Evolutionary conservation across 805 yeast genomes (phyloP), one percentile per base, ranked within the genome.

Genomic region (Yamadazyma endophytica): DNA sequence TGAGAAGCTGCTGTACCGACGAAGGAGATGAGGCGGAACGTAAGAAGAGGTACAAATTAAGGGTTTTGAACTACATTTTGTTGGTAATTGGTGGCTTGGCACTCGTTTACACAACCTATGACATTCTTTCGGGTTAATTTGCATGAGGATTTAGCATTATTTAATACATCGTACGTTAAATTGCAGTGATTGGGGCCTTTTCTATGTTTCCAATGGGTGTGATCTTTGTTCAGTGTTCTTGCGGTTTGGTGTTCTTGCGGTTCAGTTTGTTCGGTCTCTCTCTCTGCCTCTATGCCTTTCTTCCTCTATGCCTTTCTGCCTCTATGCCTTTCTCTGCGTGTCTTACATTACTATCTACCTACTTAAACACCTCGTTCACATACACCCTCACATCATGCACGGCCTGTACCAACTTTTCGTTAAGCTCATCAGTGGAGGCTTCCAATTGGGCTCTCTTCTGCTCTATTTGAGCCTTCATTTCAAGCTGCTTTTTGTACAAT

Each of bases 81-180:
- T 66, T 77, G 2, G 19, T 64, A 1, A 52, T 81, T 37, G 94
- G 94, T 2, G 70, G 64, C 1, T 43, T 68, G 9, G 77, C 84
- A 4, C 73, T 82, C 78, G 45, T 68, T 1, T 84, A 82, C 52
- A 83, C 89, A 1, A 75, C 88, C 0, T 75, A 68, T 35, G 81
- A 78, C 44, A 69, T 80, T 28, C 40, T 77, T 22, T 23, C 24
- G 9, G 17, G 21, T 24, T 39, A 19, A 32, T n/a, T n/a, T n/a
- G n/a, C n/a, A 8, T 17, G 9, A 20, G 11, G 21, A 20, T n/a
- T n/a, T n/a, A n/a, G n/a, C n/a, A n/a, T n/a, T n/a, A n/a, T n/a
- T n/a, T n/a, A n/a, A n/a, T n/a, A n/a, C n/a, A n/a, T n/a, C n/a
- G n/a, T n/a, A n/a, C n/a, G n/a, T n/a, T n/a, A n/a, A n/a, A n/a